Conservation (phyloP, 2,329 filamentous ascomycete genomes). For the Dichotomopilus funicola region DNA sequence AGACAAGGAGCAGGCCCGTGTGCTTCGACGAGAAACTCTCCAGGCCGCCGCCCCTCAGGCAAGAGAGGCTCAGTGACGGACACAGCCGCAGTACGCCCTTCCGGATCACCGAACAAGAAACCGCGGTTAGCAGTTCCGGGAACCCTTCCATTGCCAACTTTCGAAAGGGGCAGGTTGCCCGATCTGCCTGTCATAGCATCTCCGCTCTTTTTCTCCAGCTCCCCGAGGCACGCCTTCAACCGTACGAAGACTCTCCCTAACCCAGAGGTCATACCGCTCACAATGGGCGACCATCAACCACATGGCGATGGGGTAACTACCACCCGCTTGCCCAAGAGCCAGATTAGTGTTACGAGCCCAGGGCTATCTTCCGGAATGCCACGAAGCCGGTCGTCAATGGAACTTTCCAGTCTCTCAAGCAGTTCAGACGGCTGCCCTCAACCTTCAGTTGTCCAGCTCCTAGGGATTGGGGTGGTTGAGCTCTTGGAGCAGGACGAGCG, state of each 20-base stretch:
- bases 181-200: slow-evolving; percentile 34
- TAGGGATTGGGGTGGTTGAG: slow-evolving; percentile 62
- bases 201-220: slow-evolving; percentile 48
- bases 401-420: slow-evolving; percentile 41
- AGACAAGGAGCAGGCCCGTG: slow-evolving; percentile 5
- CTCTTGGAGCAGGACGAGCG: slow-evolving; percentile 70
- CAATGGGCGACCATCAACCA: slow-evolving; percentile 42
- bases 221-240: slow-evolving; percentile 30
- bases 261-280: slow-evolving; percentile 38
- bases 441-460: slow-evolving; percentile 46
- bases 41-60: slow-evolving; percentile 15
- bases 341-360: slow-evolving; percentile 42
- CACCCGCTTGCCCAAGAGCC: slow-evolving; percentile 49
- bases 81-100: slow-evolving; percentile 7
- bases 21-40: slow-evolving; percentile 2
- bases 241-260: slow-evolving; percentile 35
- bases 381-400: slow-evolving; percentile 48
- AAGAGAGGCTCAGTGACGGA: slow-evolving; percentile 29
- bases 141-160: slow-evolving; percentile 37
- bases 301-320: slow-evolving; percentile 43
- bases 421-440: slow-evolving; percentile 47
- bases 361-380: slow-evolving; percentile 44
- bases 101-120: slow-evolving; percentile 37
- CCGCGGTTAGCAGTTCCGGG: slow-evolving; percentile 41
- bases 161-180: slow-evolving; percentile 17